Evolutionary conservation across 495 filamentous ascomycete genomes (phyloP), one percentile per base, ranked within the genome.

Genomic region (Aspergillus bridgeri): DNA sequence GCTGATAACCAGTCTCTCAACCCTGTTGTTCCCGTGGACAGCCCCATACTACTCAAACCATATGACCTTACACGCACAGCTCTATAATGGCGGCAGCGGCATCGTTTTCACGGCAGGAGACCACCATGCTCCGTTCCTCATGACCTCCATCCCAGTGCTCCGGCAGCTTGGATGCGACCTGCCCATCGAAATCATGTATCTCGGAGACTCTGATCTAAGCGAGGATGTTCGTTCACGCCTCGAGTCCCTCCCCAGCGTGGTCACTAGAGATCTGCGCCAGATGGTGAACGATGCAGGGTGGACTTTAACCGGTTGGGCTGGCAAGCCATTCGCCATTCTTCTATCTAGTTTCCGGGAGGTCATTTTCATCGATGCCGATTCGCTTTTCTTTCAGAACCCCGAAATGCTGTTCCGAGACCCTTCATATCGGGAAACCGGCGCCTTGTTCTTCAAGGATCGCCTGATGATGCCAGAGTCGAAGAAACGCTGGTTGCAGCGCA

Each of bases 351-450:
- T 82, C 58, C 69, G 76, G 19, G 65, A 78, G 58, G 67, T 77
- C 1, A 73, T 83, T 22, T 81, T 81, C 60, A 74, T 83, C 52
- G 80, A 83, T 60, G 72, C 75, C 17, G 79, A 82, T 54, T 59
- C 64, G 19, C 66, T 80, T 8, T 77, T 80, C 9, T 54, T 79
- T 8, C 59, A 65, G 19, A 66, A 75, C 47, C 79, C 79, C 2
- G 74, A 70, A 23, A 5, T 24, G 0, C 62, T 82, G 7, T 79
- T 84, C 51, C 48, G 44, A 5, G 56, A 72, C 19, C 46, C 51
- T 15, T 59, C 57, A 1, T 74, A 74, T 48, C 43, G 50, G 11
- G 53, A 61, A 7, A 74, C 66, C 1, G 75, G 75, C 0, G 71
- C 72, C 3, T 51, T 74, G 13, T 72, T 76, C 49, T 76, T 75